Base-by-base conservation (phyloP, 228 moss, liverwort and hornwort genomes). In the Sphagnum magellanicum region DNA sequence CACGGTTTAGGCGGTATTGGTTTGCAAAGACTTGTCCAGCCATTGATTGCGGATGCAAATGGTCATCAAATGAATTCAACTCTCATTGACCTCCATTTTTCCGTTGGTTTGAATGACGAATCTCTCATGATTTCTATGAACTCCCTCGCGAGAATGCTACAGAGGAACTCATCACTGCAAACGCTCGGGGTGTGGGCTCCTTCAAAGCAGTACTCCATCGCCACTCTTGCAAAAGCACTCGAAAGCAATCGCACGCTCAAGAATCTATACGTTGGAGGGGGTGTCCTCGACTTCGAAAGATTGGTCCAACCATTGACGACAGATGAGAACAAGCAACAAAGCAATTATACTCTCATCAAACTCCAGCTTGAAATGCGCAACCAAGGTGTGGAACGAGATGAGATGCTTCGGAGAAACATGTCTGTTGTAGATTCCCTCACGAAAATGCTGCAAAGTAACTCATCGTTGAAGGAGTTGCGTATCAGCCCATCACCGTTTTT, bases 151-250 rank as follows among this genome's bases (percentile, higher is more conserved):
- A 17, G 17, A 17, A 17, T 17, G 17, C 17, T 17, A 17, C 17
- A 52, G n/a, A 50, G 48, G 7, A 70, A 70, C 60, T 50, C 48
- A 50, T 9, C 59, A 17, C 7, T 70, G 70, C 50, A 17, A 60
- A 48, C n/a, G 51, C 70, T 70, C 14, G 32, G 61, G 13, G 60
- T 70, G 0, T 12, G 12, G 9, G 49, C 46, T 7, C 48, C 49
- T 4, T 5, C 46, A 4, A 32, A 46, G 11, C 13, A 46, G 17
- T 17, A 17, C 17, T 17, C 17, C 0, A 17, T 17, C 17, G 17
- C 17, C 17, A 17, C 17, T 17, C 17, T 17, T 17, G 17, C 17
- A 17, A 17, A 17, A 17, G 17, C 17, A 17, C 17, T 17, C 17
- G 17, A 17, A 17, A 17, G 17, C 17, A 17, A 17, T 17, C 17